phyloP scores from a whole-genome alignment of 179 eudicot genomes.

The Spergularia azorica region DNA sequence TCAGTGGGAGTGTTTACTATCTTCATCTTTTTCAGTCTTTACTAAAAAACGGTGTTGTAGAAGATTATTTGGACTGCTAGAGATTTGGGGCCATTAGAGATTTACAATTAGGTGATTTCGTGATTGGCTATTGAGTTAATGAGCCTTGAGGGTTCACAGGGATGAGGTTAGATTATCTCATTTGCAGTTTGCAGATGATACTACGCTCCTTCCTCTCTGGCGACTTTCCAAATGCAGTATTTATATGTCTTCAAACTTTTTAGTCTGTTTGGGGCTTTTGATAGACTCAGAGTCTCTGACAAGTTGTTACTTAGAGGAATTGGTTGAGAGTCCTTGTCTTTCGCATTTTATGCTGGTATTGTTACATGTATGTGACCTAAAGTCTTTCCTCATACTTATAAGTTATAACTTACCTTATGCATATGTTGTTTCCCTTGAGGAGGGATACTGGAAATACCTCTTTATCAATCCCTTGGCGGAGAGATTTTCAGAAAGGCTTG shows the following conservation, averaged over 20 bases:
- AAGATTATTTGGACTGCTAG: background rate
- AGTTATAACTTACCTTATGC: too few species aligned
- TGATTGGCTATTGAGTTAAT: background rate
- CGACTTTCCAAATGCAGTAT: background rate
- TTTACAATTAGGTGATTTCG: background rate
- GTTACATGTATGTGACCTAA: background rate
- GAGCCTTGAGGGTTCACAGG: background rate
- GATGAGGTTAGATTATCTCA: background rate
- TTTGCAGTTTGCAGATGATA: background rate
- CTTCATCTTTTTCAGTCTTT: background rate
- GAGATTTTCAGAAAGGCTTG: background rate
- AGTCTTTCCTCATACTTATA: too few species aligned
- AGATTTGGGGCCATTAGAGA: background rate
- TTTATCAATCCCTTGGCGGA: background rate
- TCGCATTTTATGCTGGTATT: background rate
- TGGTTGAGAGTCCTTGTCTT: background rate
- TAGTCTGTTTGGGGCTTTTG: background rate
- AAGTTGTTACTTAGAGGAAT: background rate
- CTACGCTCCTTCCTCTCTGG: background rate
- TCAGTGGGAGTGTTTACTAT: too few species aligned
- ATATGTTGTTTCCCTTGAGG: too few species aligned
- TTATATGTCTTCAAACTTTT: background rate
- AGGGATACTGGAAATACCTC: too few species aligned
- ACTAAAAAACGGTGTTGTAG: background rate
- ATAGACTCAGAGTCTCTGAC: background rate